Base-by-base conservation (phyloP, 139 green algal species). In the Chlorella vulgaris region DNA sequence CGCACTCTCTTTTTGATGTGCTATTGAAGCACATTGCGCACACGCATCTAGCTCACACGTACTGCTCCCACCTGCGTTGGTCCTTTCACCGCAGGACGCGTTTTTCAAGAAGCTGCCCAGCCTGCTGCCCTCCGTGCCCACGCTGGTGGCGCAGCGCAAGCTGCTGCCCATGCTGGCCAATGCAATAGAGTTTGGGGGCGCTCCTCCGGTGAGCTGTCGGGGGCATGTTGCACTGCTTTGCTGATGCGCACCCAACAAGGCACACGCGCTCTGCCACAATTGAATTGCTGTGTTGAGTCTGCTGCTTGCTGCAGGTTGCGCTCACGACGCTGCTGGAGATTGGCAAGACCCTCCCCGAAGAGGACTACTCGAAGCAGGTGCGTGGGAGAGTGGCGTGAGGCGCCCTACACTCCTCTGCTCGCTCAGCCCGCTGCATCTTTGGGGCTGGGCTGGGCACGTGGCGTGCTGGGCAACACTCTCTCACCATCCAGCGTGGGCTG, bases 121-220 rank as follows among this genome's bases (percentile, higher is more conserved):
- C 42, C 75, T 88, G 6, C 80, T 97, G 50, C 84, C 89, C 6
- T 74, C 83, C 81, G 86, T 96, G 39, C 93, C 93, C 19, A 58
- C 80, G 4, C 81, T 86, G 15, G 91, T 99, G 50, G 91, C 92
- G 3, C 81, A 95, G 43, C 81, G 86, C 42, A 98, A 99, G 90
- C 74, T 99, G 70, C 86, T 98, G 88, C 96, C 96, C 8, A 90
- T 97, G 83, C 86, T 99, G 77, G 86, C 91, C 1, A 60, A 65
- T 4, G 94, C 94, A 19, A 91, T 99, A 7, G 93, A 98, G 87
- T 99, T 94, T 85, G 96, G 94, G 5, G 93, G 94, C 10, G 96
- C 96, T 18, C 94, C 96, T 4, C 85, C 95, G 1, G 69, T 79
- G 53, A 53, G 73, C 10, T 1, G 1, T 43, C n/a, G 7, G 8